Evolutionary conservation across 768 basidiomycete genomes (phyloP), one percentile per base, ranked within the genome.

Genomic region (Lactarius sp.): DNA sequence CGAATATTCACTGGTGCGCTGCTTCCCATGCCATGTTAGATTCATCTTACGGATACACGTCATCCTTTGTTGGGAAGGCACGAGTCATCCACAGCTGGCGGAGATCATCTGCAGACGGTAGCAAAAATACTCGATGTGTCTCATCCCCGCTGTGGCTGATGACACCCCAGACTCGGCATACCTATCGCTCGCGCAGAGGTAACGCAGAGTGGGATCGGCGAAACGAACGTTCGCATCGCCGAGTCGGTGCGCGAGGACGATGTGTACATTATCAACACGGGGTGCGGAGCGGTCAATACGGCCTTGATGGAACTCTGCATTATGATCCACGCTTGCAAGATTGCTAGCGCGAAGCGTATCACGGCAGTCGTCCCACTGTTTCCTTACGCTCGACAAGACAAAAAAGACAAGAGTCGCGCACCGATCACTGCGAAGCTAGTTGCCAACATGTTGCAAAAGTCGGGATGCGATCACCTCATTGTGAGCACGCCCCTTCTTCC

Each of bases 291-390:
- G 60, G 85, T 98, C 70, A 98, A 98, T 73, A 94, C 92, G 33
- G 82, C 95, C 46, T 84, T 99, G 67, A 98, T 99, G 94, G 97
- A 98, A 75, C 83, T 94, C 52, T 93, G 95, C 74, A 98, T 98
- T 71, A 96, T 99, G 93, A 94, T 98, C 71, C 95, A 98, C 73
- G 95, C 97, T 10, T 97, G 96, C 85, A 96, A 95, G 78, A 98
- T 98, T 71, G 96, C 97, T n/a, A 96, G 93, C 68, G 95, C 97
- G 52, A 92, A 90, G 76, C 82, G 97, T 65, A 98, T 99, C 72
- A 99, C 97, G 6, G 97, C 96, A n/a, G 94, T 99, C 66, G 84
- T 98, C 62, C 97, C 97, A 47, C 83, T 97, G 41, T 99, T 94
- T 77, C 96, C 97, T 1, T 99, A 99, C 75, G 86, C 97, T 9